These are phyloP conservation scores for Cercospora berteroae DNA, from an alignment of 2,329 filamentous ascomycete genomes.

Conservation along the genomic window DNA sequence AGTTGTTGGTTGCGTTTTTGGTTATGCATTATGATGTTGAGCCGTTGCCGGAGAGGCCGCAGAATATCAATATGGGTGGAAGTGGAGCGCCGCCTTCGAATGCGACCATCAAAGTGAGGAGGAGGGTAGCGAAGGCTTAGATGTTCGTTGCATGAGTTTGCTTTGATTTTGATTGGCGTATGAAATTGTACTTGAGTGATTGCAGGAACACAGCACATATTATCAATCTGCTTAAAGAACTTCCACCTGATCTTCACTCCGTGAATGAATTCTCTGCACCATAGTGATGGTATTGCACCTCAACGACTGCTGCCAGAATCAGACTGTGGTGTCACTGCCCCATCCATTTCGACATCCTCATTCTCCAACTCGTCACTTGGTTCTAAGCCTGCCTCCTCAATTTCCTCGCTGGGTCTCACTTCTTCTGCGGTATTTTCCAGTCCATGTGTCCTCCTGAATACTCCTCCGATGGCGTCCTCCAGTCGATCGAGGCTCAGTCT, in stretches of 20 bases:
- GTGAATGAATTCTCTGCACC: not conserved
- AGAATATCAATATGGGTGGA: constrained; percentile 7
- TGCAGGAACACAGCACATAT: not conserved
- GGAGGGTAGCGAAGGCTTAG: not conserved
- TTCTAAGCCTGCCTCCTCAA: no score
- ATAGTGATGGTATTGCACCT: not conserved
- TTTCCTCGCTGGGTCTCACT: no score
- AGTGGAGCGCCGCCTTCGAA: not conserved
- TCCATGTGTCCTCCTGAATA: no score
- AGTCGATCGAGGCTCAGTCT: no score
- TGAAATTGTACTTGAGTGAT: not conserved
- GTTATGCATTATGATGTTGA: constrained; percentile 42
- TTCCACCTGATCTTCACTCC: not conserved
- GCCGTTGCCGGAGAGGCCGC: constrained; percentile 13
- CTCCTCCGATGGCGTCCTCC: no score
- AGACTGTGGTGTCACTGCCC: not conserved
- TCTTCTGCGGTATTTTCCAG: no score
- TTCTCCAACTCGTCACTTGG: no score
- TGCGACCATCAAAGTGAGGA: constrained; percentile 2
- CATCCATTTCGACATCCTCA: no score
- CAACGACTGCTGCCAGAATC: not conserved
- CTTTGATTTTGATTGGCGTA: not conserved
- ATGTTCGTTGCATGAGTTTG: not conserved
- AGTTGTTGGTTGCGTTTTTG: constrained; percentile 40
- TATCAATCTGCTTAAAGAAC: not conserved